These are phyloP conservation scores for Bisporella sp. DNA, from an alignment of 2,329 filamentous ascomycete genomes.

Conservation along the genomic window DNA sequence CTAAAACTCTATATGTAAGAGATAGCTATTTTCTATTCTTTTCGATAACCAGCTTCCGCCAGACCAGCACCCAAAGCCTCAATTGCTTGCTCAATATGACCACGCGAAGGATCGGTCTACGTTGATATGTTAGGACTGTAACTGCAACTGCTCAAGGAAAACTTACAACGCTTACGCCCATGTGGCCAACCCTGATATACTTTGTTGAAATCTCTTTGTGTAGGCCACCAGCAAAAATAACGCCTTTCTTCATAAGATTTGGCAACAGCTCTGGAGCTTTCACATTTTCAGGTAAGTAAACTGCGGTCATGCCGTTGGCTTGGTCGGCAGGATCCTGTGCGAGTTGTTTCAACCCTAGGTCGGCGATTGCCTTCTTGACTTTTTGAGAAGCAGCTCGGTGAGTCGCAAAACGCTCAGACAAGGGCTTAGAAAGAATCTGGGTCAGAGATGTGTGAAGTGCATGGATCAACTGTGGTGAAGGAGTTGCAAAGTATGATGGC, in stretches of 20 bases:
- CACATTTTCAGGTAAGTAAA: constrained; percentile 83
- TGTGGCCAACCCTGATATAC: constrained; percentile 95
- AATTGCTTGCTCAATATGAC: constrained; percentile 80
- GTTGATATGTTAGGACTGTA: constrained; percentile 4
- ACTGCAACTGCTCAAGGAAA: not conserved
- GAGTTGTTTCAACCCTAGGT: constrained; percentile 81
- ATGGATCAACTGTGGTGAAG: constrained; percentile 87
- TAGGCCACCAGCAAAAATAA: constrained; percentile 90
- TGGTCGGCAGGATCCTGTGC: constrained; percentile 82
- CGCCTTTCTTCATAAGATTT: constrained; percentile 75
- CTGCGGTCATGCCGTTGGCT: constrained; percentile 96
- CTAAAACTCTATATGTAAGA: no score
- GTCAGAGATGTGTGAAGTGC: constrained; percentile 84
- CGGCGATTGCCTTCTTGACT: constrained; percentile 76
- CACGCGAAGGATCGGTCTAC: constrained; percentile 66
- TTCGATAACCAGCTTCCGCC: constrained; percentile 62
- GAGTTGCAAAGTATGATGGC: constrained; percentile 95
- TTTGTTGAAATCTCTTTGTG: constrained; percentile 92
- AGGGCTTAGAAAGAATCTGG: constrained; percentile 75
- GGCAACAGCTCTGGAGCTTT: constrained; percentile 78
- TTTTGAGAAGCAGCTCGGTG: constrained; percentile 76
- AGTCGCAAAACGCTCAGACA: constrained; percentile 74
- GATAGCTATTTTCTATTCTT: constrained; percentile 9
- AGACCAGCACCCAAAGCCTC: constrained; percentile 69
- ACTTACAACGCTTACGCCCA: constrained; percentile 84